Evolutionary conservation across 768 basidiomycete genomes (phyloP), one percentile per base, ranked within the genome.

Genomic region (Hemileccinum impolitum): DNA sequence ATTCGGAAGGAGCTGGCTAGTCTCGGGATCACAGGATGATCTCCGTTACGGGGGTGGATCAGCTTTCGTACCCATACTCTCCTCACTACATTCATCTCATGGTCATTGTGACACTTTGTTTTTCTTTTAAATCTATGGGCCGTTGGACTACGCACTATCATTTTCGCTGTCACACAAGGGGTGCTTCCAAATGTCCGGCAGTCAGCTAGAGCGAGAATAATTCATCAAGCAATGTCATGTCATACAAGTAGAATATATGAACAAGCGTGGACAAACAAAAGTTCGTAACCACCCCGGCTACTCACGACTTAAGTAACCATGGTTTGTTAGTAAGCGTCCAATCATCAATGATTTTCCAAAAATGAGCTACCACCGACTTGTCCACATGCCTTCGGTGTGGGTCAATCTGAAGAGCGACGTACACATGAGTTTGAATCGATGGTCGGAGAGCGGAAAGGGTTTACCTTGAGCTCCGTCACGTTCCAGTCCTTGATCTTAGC

Each of bases 401-500:
- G 59, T 99, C 95, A 57, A 98, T 93, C 94, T 96, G 50, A 12
- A 30, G 1, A 21, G 35, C n/a, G 12, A 28, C 9, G 13, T n/a
- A 6, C 2, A 9, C 35, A 12, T 14, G 9, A 23, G 11, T 12
- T 13, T 43, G 15, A 30, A 28, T 37, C n/a, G 19, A 31, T 15
- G 3, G 28, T 0, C n/a, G 0, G 15, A 31, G 14, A 31, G 23
- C 10, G 36, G 48, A 4, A 15, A 15, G 48, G 71, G 41, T 36
- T 15, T 54, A 90, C 94, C 79, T 91, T 93, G 53, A 97, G 78
- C 62, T 95, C 90, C 0, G 89, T 89, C 15, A 99, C 95, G 57
- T 97, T 97, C 96, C 96, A 98, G 52, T 95, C 92, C 65, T 88
- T 88, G 54, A 95, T 88, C 55, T 87, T 90, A 0, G 81, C 66